A percentile compares a stretch with the other conserved stretches of the same genome.
Evolutionary conservation across 2,329 filamentous ascomycete genomes (phyloP).

Genomic region (Cordyceps tenuipes): DNA sequence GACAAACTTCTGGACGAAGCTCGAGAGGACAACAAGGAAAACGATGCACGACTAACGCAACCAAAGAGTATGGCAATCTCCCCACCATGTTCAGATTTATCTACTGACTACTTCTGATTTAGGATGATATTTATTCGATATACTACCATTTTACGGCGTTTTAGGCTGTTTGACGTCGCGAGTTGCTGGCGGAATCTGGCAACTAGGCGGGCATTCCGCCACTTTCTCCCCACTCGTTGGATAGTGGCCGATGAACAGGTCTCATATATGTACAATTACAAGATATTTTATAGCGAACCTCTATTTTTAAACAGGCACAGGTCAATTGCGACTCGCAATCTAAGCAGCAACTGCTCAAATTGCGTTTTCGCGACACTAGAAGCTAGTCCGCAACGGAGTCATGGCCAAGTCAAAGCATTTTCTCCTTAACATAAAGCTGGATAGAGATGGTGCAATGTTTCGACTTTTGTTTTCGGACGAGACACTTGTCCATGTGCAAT

Average conservation of each 20-base stretch:
- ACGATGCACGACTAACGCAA: conserved; percentile 52
- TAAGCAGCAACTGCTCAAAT: neutral
- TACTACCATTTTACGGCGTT: conserved; percentile 10
- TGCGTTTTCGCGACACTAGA: neutral
- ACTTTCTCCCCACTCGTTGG: conserved; percentile 7
- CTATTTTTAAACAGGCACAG: neutral
- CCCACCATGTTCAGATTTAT: conserved; percentile 34
- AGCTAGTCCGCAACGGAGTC: neutral
- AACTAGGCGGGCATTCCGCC: neutral
- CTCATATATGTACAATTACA: neutral
- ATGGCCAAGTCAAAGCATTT: neutral
- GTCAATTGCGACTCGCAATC: neutral
- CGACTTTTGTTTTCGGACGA: too few relatives aligned
- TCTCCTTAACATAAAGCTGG: too few relatives aligned
- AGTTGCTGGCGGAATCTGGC: neutral
- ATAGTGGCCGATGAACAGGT: neutral
- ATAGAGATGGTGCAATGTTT: too few relatives aligned
- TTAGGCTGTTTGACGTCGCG: neutral
- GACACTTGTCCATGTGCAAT: neutral
- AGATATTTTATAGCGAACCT: neutral
- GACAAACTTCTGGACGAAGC: conserved; percentile 90
- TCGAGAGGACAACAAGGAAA: conserved; percentile 80
- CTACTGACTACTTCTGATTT: neutral
- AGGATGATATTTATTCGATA: conserved; percentile 21
- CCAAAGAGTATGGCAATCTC: conserved; percentile 29